Evolutionary conservation across 257 asterid genomes (phyloP).

Genomic region (Solanum chaucha): DNA sequence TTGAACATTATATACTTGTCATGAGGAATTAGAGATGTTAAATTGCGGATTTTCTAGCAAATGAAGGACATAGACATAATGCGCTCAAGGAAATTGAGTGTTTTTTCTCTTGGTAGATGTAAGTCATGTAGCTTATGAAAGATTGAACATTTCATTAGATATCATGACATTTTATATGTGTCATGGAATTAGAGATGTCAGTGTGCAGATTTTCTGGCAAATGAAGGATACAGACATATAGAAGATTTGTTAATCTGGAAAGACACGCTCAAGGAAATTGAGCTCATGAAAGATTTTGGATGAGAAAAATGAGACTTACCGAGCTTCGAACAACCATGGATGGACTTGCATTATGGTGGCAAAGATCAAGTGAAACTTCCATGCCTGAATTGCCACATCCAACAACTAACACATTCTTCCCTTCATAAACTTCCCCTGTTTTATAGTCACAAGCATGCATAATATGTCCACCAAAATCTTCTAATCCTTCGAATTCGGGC

Average conservation of each 20-base stretch:
- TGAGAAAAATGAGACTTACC: constrained; percentile 22
- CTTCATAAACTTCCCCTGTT: constrained; percentile 51
- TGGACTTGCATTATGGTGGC: constrained; percentile 56
- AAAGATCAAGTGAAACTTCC: constrained; percentile 91
- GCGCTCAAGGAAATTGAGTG: neutral
- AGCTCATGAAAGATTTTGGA: neutral
- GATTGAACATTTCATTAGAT: neutral
- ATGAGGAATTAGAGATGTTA: neutral
- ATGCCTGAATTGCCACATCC: constrained; percentile 96
- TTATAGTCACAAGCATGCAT: constrained; percentile 83
- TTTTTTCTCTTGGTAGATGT: neutral
- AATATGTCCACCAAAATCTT: constrained; percentile 42
- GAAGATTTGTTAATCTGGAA: too few relatives aligned
- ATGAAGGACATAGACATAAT: neutral
- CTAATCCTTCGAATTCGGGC: constrained; percentile 59
- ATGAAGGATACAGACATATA: too few relatives aligned
- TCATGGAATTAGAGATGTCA: neutral
- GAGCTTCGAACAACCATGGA: constrained; percentile 75
- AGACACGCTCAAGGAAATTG: too few relatives aligned
- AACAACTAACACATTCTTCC: constrained; percentile 60
- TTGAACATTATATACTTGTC: neutral
- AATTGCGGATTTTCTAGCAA: neutral
- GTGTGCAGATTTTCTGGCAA: too few relatives aligned
- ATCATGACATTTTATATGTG: too few relatives aligned
- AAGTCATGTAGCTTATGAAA: neutral